phyloP scores from a whole-genome alignment of 2,329 filamentous ascomycete genomes.

The Fusarium chlamydosporum region DNA sequence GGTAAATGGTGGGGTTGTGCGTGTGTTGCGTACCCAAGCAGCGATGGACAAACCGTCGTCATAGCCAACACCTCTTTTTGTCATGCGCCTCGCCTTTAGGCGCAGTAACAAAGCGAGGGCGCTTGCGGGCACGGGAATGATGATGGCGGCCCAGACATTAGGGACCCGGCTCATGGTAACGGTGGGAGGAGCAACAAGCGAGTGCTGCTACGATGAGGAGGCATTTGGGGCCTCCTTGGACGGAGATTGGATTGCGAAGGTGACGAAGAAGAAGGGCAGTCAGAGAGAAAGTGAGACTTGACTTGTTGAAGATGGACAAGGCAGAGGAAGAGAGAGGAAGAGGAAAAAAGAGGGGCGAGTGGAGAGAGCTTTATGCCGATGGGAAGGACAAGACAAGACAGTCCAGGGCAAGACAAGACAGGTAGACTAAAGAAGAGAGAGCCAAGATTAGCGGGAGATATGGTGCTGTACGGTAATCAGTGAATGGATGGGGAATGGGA shows the following conservation, averaged over 20 bases:
- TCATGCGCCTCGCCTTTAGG: slow-evolving; percentile 45
- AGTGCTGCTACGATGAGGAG: slow-evolving; percentile 8
- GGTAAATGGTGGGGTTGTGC: background rate
- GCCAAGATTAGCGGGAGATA: background rate
- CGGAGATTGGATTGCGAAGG: background rate
- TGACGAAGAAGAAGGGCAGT: background rate
- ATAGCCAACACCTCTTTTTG: slow-evolving; percentile 40
- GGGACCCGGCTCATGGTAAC: slow-evolving; percentile 42
- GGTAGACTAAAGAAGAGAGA: background rate
- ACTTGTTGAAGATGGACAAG: background rate
- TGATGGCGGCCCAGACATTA: slow-evolving; percentile 43
- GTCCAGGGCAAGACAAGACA: slow-evolving; percentile 5
- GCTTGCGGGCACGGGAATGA: slow-evolving; percentile 41
- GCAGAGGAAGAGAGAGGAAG: background rate
- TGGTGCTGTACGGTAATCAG: background rate
- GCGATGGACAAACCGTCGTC: slow-evolving; percentile 41
- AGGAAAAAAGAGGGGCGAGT: slow-evolving; percentile 33
- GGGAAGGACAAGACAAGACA: background rate
- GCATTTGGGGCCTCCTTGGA: slow-evolving; percentile 19
- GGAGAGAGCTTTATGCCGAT: slow-evolving; percentile 13
- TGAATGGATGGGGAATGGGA: background rate
- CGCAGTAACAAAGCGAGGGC: slow-evolving; percentile 36
- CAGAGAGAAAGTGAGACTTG: slow-evolving; percentile 3
- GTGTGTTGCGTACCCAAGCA: slow-evolving; percentile 32
- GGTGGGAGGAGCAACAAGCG: slow-evolving; percentile 3